Evolutionary conservation across 495 filamentous ascomycete genomes (phyloP), one percentile per base, ranked within the genome.

Genomic region (Halenospora varia): DNA sequence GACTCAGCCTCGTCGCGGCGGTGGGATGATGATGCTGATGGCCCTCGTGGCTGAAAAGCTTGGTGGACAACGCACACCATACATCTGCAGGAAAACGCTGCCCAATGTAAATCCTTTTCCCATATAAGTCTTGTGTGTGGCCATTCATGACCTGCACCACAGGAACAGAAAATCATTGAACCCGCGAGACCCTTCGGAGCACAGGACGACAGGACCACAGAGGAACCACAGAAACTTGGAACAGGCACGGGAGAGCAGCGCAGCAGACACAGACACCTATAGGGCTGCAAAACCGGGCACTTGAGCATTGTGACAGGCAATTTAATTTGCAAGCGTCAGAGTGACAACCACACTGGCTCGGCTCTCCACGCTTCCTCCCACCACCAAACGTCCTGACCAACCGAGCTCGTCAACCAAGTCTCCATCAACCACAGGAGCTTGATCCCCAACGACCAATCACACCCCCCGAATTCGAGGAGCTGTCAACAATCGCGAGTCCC

Each of bases 51-150:
- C 42, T 47, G 35, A 52, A 48, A 48, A 22, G 1, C 9, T 25
- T 13, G 18, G 26, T 19, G 26, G 50, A 53, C 51, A 59, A 54
- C 57, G 49, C 57, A 59, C 29, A 53, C 50, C 41, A 49, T 20
- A 10, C 17, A 25, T 19, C 53, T 53, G 54, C 54, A 57, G 53
- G 26, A 49, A 52, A 56, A 49, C 6, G 53, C 49, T 57, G 59
- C 59, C 59, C 59, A 62, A 62, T 62, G 53, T 62, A n/a, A 49
- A 45, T 18, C 46, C 49, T 29, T 47, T 47, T 40, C 25, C 48
- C 59, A 62, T 62, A 62, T 62, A 62, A 62, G 18, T 25, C 20
- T 48, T 57, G 53, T 45, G 42, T 45, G 8, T 15, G 42, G 42
- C n/a, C 42, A 40, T 40, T 9, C 42, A 45, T 45, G 17, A 6